Evolutionary conservation across 495 filamentous ascomycete species (phyloP).

Genomic region (Trichoderma gamsii): DNA sequence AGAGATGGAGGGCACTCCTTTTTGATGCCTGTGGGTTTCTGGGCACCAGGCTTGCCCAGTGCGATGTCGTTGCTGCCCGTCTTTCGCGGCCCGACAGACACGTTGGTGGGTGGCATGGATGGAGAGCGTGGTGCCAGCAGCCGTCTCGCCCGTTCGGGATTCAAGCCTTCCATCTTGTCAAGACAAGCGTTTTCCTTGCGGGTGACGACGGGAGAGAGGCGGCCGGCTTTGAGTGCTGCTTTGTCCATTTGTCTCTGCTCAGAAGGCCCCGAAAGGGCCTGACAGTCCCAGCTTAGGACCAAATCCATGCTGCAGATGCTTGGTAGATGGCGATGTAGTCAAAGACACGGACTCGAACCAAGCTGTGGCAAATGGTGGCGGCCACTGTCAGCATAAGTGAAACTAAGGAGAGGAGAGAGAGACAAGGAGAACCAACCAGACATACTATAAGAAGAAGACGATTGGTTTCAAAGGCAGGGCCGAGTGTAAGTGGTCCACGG

Average conservation of each 20-base stretch:
- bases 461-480: too few relatives aligned
- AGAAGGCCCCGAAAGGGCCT: neutral
- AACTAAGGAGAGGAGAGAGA: too few relatives aligned
- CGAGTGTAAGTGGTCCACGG: too few relatives aligned
- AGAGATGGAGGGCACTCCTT: neutral
- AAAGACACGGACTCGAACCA: too few relatives aligned
- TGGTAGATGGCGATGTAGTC: too few relatives aligned
- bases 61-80: neutral
- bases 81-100: neutral
- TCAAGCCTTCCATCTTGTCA: neutral
- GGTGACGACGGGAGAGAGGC: neutral
- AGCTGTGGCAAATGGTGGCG: too few relatives aligned
- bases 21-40: neutral
- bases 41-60: neutral
- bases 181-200: neutral
- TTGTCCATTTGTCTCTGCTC: neutral
- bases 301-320: too few relatives aligned
- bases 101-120: neutral
- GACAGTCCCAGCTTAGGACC: too few relatives aligned
- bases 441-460: too few relatives aligned
- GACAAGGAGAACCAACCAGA: too few relatives aligned
- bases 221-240: neutral
- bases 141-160: neutral
- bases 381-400: too few relatives aligned
- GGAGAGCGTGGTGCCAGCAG: constrained; percentile 9